Evolutionary conservation across 2,329 filamentous ascomycete species (phyloP).

Genomic region (Clarireedia hainanense): DNA sequence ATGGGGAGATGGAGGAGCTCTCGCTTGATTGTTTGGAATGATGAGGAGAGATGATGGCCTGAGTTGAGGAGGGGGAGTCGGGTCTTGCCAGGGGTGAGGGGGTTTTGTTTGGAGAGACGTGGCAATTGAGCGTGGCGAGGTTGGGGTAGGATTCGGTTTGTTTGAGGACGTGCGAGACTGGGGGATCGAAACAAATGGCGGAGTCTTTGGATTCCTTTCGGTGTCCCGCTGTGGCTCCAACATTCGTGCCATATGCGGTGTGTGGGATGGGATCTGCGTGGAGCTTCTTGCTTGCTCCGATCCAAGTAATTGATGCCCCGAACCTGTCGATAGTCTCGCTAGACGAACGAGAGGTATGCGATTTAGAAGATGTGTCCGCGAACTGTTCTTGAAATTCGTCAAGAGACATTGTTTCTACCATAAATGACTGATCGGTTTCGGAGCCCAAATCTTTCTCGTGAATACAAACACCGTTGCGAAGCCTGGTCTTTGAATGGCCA

Average conservation of each 20-base stretch:
- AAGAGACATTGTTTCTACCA: background rate
- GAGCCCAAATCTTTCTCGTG: background rate
- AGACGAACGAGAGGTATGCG: background rate
- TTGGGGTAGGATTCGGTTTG: background rate
- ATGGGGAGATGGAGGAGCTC: background rate
- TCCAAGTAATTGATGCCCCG: background rate
- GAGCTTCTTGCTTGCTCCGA: too few species aligned
- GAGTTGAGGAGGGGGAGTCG: background rate
- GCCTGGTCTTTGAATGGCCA: constrained; percentile 1
- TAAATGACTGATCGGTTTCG: constrained; percentile 1
- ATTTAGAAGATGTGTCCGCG: background rate
- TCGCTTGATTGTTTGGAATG: background rate
- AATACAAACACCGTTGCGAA: constrained; percentile 2
- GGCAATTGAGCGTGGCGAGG: background rate
- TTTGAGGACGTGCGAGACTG: background rate
- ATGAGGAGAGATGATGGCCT: background rate
- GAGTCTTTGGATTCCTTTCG: background rate
- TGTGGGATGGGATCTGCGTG: too few species aligned
- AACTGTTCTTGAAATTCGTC: constrained; percentile 5
- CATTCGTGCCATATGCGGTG: too few species aligned
- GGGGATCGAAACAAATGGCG: background rate
- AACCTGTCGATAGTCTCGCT: background rate
- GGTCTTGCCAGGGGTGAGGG: background rate
- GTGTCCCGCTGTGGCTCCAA: too few species aligned
- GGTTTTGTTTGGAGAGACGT: background rate